Conservation (phyloP, 148 eudicot species). For the Rhododendron griersonianum region DNA sequence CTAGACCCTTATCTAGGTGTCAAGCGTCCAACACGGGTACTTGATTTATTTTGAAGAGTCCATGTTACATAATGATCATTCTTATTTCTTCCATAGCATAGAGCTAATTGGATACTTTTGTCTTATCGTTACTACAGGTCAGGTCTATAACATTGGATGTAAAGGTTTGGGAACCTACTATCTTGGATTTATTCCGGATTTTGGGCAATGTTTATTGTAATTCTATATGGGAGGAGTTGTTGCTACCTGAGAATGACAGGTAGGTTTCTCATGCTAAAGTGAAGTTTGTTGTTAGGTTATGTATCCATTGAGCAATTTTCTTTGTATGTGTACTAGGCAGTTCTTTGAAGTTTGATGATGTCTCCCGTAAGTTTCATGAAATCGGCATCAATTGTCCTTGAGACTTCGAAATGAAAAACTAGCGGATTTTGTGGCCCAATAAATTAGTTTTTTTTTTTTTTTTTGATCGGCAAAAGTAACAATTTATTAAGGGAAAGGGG, state of each 20-base stretch:
- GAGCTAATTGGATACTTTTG: slow-evolving; percentile 12
- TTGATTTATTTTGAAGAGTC: not conserved
- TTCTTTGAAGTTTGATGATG: not conserved
- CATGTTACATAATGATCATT: not conserved
- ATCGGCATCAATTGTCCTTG: not conserved
- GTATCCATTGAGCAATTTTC: not conserved
- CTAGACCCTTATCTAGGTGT: not conserved
- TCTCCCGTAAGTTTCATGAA: not conserved
- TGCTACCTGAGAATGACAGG: slow-evolving; percentile 44
- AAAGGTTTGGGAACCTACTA: slow-evolving; percentile 85
- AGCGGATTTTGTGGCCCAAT: not conserved
- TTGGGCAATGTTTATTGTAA: slow-evolving; percentile 80
- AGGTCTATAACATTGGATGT: slow-evolving; percentile 88
- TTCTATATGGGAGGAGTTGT: slow-evolving; percentile 81
- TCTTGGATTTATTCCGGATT: slow-evolving; percentile 62
- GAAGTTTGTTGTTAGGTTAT: not conserved
- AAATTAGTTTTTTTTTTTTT: not conserved
- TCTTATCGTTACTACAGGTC: slow-evolving; percentile 40
- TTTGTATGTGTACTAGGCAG: not conserved
- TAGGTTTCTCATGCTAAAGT: slow-evolving; percentile 20
- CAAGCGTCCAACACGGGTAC: not conserved
- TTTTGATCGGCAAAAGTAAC: too few species aligned
- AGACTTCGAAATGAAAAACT: not conserved
- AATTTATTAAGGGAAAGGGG: too few species aligned
- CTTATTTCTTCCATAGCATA: not conserved